Percentiles rank a stretch among this genome's conserved stretches.
Evolutionary conservation across 257 asterid genomes (phyloP).

Genomic region (Avicennia marina): DNA sequence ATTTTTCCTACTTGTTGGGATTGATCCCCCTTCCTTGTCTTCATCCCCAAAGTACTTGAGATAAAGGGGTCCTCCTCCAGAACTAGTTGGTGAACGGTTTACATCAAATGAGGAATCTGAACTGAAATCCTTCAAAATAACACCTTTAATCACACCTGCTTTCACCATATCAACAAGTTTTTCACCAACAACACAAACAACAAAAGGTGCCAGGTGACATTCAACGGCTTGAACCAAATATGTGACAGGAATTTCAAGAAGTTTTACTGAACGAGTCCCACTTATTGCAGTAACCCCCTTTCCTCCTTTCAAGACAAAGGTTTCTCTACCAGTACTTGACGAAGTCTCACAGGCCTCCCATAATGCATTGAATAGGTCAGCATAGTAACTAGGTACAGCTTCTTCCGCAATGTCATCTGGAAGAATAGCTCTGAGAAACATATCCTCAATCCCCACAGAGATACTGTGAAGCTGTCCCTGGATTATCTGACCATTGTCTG

Average conservation of each 20-base stretch:
- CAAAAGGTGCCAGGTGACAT: constrained; percentile 67
- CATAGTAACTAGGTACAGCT: constrained; percentile 37
- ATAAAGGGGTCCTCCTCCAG: constrained; percentile 61
- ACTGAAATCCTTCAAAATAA: constrained; percentile 50
- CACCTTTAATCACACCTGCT: constrained; percentile 50
- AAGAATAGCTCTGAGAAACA: constrained; percentile 73
- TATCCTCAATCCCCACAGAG: constrained; percentile 89
- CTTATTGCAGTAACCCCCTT: constrained; percentile 77
- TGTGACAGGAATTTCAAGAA: constrained; percentile 59
- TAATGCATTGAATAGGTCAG: constrained; percentile 66
- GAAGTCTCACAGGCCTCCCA: constrained; percentile 95
- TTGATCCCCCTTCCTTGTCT: constrained; percentile 33
- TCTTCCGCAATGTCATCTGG: constrained; percentile 62
- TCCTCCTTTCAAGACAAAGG: constrained; percentile 79
- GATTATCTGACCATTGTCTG: constrained; percentile 70
- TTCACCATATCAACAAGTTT: constrained; percentile 57
- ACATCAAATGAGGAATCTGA: constrained; percentile 37
- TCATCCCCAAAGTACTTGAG: constrained; percentile 66
- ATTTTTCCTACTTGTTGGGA: constrained; percentile 35
- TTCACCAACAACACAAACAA: constrained; percentile 80
- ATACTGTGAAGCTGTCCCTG: constrained; percentile 70
- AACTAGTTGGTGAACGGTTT: constrained; percentile 33
- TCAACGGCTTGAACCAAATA: constrained; percentile 61
- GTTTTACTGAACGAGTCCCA: constrained; percentile 86
- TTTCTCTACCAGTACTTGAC: constrained; percentile 76